Percentiles rank a stretch among this genome's conserved stretches.
Conservation (phyloP, 805 yeast genomes). For the Saccharomycopsis babjevae region DNA sequence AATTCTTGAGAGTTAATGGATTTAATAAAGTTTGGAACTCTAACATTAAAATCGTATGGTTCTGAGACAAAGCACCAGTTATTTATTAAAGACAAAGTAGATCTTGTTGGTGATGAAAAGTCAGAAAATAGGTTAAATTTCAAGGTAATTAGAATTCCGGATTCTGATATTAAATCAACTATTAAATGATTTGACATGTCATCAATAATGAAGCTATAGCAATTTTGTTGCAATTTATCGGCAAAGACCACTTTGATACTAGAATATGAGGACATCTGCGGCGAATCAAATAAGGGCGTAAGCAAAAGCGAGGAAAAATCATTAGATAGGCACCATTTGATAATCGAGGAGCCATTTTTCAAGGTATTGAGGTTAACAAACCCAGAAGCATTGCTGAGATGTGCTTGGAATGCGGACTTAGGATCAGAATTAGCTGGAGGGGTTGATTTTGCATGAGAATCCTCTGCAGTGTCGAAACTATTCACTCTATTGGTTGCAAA, state of each 20-base stretch:
- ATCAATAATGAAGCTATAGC: slow-evolving; percentile 30
- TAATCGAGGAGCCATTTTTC: background rate
- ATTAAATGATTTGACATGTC: slow-evolving; percentile 26
- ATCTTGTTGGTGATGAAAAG: slow-evolving; percentile 26
- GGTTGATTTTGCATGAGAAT: background rate
- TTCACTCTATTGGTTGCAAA: background rate
- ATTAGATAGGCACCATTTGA: slow-evolving; percentile 15
- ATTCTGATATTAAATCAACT: slow-evolving; percentile 45
- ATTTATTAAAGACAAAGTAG: slow-evolving; percentile 24
- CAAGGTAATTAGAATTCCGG: slow-evolving; percentile 43
- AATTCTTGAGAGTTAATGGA: slow-evolving; percentile 36
- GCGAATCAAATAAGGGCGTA: slow-evolving; percentile 14
- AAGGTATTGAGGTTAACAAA: background rate
- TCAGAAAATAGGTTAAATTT: slow-evolving; percentile 30
- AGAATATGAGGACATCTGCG: background rate
- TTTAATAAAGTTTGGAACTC: slow-evolving; percentile 45
- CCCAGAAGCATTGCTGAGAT: background rate
- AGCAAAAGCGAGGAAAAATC: slow-evolving; percentile 18
- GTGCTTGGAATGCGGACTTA: background rate
- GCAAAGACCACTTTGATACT: slow-evolving; percentile 29
- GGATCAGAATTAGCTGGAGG: background rate
- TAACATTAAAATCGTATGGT: slow-evolving; percentile 53
- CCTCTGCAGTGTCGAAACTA: background rate
- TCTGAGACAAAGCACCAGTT: slow-evolving; percentile 61
- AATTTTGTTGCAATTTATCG: slow-evolving; percentile 26